phyloP scores from a whole-genome alignment of 805 yeast species.

The Zygoascus flipseniorum region DNA sequence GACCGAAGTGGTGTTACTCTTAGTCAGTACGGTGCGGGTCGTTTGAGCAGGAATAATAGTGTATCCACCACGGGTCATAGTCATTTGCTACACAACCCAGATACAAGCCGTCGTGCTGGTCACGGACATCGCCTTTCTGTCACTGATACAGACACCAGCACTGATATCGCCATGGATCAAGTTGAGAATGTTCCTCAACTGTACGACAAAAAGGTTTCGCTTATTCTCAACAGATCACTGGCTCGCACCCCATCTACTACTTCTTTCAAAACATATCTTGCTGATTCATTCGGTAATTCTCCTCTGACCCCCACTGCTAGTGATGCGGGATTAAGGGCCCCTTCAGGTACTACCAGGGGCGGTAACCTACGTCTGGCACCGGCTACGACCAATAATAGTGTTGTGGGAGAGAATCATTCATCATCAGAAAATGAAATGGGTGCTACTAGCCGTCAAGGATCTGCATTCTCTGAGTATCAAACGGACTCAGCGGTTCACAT shows the following conservation, averaged over 20 bases:
- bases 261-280: constrained; percentile 68
- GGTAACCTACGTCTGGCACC: neutral
- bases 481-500: neutral
- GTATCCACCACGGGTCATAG: neutral
- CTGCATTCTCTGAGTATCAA: neutral
- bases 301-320: constrained; percentile 7
- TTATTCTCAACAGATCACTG: constrained; percentile 62
- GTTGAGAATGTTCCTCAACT: constrained; percentile 68
- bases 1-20: neutral
- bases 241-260: constrained; percentile 68
- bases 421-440: constrained; percentile 2
- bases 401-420: neutral
- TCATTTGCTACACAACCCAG: neutral
- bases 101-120: neutral
- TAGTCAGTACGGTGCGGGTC: neutral
- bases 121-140: constrained; percentile 32
- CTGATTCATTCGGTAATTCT: constrained; percentile 44
- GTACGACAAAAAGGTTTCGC: constrained; percentile 70
- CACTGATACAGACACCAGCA: constrained; percentile 58
- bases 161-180: constrained; percentile 39
- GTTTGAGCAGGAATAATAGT: neutral
- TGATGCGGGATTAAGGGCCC: neutral
- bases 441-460: neutral
- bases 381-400: neutral
- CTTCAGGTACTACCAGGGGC: neutral